Evolutionary conservation across 768 basidiomycete genomes (phyloP), one percentile per base, ranked within the genome.

Genomic region (Kwoniella mangroviensis): DNA sequence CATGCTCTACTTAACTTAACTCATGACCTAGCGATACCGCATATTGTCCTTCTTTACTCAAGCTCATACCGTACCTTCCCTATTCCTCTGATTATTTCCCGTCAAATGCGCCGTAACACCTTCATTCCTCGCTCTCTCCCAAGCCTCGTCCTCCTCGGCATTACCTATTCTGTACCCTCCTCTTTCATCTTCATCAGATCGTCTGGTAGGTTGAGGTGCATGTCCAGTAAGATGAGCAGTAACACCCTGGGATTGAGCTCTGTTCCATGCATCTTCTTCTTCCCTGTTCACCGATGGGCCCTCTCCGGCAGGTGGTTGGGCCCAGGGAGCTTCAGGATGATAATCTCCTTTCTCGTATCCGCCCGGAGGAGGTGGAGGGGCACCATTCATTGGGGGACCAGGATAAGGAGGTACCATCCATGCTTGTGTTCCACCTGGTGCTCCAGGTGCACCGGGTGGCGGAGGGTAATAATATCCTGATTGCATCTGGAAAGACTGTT

Each of bases 361-460:
- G 4, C 52, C 28, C 22, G 63, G 53, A 19, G 69, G 65, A 13
- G 57, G 61, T 22, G 54, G 59, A 0, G 69, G 66, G 0, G 58
- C 51, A 24, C 49, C 65, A 3, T 65, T 42, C 26, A 68, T 34
- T 22, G 81, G 81, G 28, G 81, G 81, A 40, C 81, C 81, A 34
- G 81, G 80, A 58, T 82, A 82, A 26, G 81, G 81, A 41, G 81
- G 81, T 2, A 81, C 81, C 73, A 79, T 77, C 74, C 79, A 80
- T 53, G 58, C 34, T 53, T 79, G 77, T 22, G 75, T 68, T 28
- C 65, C 59, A 12, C 59, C 60, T 19, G 63, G 63, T 1, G 70
- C 34, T 0, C 45, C 45, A 1, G 45, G 45, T 0, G 45, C 13
- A 19, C 45, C 56, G 9, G 76, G 74, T 19, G 76, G 62, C 15